phyloP scores from a whole-genome alignment of 345 rosid species.

The Sonneratia caseolaris region DNA sequence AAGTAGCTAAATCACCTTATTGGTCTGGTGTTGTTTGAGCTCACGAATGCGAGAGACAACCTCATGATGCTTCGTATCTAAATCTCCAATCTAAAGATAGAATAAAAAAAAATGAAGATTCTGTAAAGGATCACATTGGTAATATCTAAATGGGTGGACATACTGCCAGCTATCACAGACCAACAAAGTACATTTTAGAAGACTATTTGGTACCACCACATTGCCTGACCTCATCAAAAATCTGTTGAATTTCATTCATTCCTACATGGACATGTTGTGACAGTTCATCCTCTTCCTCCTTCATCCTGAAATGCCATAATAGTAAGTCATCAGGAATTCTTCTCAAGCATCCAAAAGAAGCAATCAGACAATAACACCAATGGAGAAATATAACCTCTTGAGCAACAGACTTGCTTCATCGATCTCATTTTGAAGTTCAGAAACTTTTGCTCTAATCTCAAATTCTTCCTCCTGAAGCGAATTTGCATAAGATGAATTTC shows the following conservation, averaged over 20 bases:
- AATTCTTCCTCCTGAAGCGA: conserved; percentile 66
- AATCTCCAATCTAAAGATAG: conserved; percentile 39
- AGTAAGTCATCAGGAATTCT: conserved; percentile 4
- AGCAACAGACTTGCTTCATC: conserved; percentile 39
- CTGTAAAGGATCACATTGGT: not conserved
- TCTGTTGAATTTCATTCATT: conserved; percentile 36
- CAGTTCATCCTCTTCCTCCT: conserved; percentile 51
- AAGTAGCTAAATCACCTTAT: conserved; percentile 49
- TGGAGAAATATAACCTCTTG: conserved; percentile 32
- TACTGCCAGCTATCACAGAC: not conserved
- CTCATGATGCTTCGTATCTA: conserved; percentile 32
- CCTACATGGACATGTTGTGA: conserved; percentile 28
- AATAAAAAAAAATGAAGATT: conserved; percentile 11
- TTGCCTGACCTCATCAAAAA: conserved; percentile 51
- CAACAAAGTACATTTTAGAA: not conserved
- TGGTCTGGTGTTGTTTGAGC: conserved; percentile 45
- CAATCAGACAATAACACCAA: not conserved
- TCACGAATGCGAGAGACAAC: conserved; percentile 32
- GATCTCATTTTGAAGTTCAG: conserved; percentile 44
- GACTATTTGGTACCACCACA: conserved; percentile 1
- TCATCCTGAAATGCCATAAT: conserved; percentile 38
- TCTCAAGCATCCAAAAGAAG: not conserved
- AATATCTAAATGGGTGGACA: not conserved
- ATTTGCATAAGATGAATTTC: conserved; percentile 10
- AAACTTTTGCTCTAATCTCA: conserved; percentile 60